Base-by-base conservation (phyloP, 2,329 filamentous ascomycete species). In the Cercospora sp. region DNA sequence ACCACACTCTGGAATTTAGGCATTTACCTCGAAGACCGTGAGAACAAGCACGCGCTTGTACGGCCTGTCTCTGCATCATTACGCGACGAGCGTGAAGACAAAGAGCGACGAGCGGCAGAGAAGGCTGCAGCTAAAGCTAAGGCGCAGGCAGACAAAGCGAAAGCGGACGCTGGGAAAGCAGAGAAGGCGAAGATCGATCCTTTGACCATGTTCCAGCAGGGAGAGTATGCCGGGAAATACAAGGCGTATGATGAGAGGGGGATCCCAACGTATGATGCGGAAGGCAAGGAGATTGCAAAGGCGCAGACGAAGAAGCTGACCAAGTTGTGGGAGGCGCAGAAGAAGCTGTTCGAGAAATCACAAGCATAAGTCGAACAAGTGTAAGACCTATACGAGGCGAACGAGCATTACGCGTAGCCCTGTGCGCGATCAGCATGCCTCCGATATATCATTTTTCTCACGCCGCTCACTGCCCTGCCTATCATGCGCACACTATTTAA, bases 241-340 rank as follows among this genome's bases (percentile, higher is more conserved):
- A 87, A 85, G 72, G 91, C 86, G 18, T 97, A 92, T 92, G 93
- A 97, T 77, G 89, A 86, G 5, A 90, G 94, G 66, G 94, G 94
- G 0, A 70, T 97, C 70, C 94, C 94, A 2, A 91, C 87, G 0
- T 91, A 89, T 80, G 88, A 93, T 78, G 89, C 88, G 70, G 89
- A 91, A 34, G 93, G 93, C 0, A 89, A 88, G 69, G 92, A 96
- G 73, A 85, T 97, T 43, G 87, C 91, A 4, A 97, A 97, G 84
- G 91, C 86, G 68, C 87, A 89, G 76, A 77, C 82, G 61, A 97
- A 97, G 85, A 94, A 92, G 83, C 80, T 97, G 74, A 89, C 85
- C 81, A 97, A 97, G 84, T 90, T 93, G 66, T 97, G 92, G 92
- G 91, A 96, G 74, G 89, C 85, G 78, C 94, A 97, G 83, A 95